Base-by-base conservation (phyloP, 2,329 filamentous ascomycete genomes). In the Fusarium verrucosum region DNA sequence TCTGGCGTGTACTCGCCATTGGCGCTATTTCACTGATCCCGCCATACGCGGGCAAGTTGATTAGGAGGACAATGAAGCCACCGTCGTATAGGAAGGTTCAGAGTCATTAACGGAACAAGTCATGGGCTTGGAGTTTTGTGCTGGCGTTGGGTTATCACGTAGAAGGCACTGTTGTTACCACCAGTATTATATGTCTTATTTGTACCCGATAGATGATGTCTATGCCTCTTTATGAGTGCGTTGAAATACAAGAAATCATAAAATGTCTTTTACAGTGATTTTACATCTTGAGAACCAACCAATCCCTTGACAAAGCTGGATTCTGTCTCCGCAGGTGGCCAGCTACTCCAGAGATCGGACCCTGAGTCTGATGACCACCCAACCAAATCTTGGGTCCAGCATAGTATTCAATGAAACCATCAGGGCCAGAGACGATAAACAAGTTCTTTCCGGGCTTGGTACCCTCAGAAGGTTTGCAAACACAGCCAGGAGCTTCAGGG, bases 81-180 rank as follows among this genome's bases (percentile, higher is more conserved):
- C 94, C 94, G 19, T 96, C 91, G 73, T 98, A 97, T 80, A 85
- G 95, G 72, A 99, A 99, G 81, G 94, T 99, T 43, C 89, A 90
- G 78, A 89, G 85, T 40, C 85, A 88, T 59, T 90, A 78, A 78
- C 41, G 45, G 23, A 40, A 38, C 20, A 17, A 45, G 26, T 38
- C 32, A 50, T 45, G 17, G 41, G 51, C 36, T 52, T 40, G 60
- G 64, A 50, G 51, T 62, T 50, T 54, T 51, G 46, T 33, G 36
- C 30, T 44, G 51, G 70, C 60, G 62, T 68, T 72, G 62, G 60
- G 56, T 50, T 40, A 65, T 67, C 50, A 49, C 45, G 50, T 68
- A 66, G 61, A 66, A 38, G 46, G 59, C 35, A 44, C 32, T 37
- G 54, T 35, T 61, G 50, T 55, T 64, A 52, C 40, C 37, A 44